Percentiles rank a stretch among this genome's conserved stretches.
phyloP scores from a whole-genome alignment of 176 grass and related monocot genomes.

The Oryza longistaminata region DNA sequence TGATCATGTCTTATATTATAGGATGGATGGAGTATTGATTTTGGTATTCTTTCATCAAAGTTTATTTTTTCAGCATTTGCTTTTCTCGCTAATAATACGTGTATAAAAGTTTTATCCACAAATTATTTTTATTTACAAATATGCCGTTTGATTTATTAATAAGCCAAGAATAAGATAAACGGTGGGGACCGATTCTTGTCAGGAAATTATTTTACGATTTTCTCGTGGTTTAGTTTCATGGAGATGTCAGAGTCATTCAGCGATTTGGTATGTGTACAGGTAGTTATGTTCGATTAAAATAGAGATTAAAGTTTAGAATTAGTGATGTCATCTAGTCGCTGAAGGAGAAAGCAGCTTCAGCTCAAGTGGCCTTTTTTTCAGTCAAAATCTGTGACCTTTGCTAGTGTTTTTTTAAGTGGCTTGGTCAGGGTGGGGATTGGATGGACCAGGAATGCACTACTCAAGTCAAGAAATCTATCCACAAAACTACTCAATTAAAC shows the following conservation, averaged over 20 bases:
- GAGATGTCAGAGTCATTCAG: background rate
- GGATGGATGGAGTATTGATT: too few species aligned
- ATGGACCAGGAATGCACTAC: background rate
- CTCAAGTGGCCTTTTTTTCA: background rate
- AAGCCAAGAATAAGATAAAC: too few species aligned
- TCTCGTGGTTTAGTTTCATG: background rate
- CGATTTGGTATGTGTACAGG: background rate
- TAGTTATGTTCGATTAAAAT: too few species aligned
- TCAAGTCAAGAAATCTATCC: constrained; percentile 13
- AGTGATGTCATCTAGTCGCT: background rate
- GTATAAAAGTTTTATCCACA: too few species aligned
- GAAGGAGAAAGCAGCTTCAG: background rate
- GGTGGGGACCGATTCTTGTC: background rate
- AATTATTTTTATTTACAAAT: too few species aligned
- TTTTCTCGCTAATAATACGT: too few species aligned
- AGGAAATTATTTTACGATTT: background rate
- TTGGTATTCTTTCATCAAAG: too few species aligned
- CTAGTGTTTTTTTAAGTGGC: background rate
- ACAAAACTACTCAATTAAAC: background rate
- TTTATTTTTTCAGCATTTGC: too few species aligned
- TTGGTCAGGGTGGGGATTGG: constrained; percentile 22
- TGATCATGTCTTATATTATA: too few species aligned
- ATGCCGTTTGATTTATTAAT: too few species aligned
- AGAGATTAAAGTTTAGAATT: background rate
- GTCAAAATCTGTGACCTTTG: background rate